A percentile compares a stretch with the other conserved stretches of the same genome.
Conservation (phyloP, 495 filamentous ascomycete species). For the Penicillium roqueforti region DNA sequence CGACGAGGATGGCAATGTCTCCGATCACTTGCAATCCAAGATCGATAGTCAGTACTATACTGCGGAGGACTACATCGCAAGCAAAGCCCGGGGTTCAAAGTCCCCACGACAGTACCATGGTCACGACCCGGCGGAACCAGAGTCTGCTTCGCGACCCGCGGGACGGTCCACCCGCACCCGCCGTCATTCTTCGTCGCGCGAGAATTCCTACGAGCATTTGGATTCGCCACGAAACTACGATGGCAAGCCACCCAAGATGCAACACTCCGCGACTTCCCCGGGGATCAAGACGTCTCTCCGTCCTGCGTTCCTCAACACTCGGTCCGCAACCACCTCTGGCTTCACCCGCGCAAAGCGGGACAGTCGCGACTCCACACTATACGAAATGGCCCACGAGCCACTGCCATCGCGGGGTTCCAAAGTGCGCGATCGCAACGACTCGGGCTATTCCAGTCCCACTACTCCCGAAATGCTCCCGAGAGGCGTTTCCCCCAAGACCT, state of each 20-base stretch:
- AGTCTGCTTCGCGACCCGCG: slow-evolving; percentile 27
- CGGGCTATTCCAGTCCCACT: slow-evolving; percentile 44
- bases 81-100: slow-evolving; percentile 29
- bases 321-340: slow-evolving; percentile 31
- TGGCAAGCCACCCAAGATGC: slow-evolving; percentile 28
- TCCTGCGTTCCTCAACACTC: slow-evolving; percentile 26
- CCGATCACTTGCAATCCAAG: slow-evolving; percentile 27
- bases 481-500: slow-evolving; percentile 27
- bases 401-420: slow-evolving; percentile 33
- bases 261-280: slow-evolving; percentile 29
- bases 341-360: slow-evolving; percentile 29
- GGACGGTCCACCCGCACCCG: slow-evolving; percentile 30
- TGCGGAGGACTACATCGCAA: slow-evolving; percentile 43
- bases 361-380: slow-evolving; percentile 8
- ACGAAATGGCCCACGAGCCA: slow-evolving; percentile 22
- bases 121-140: slow-evolving; percentile 38
- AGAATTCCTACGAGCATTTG: slow-evolving; percentile 34
- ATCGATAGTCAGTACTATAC: slow-evolving; percentile 21
- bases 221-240: slow-evolving; percentile 28
- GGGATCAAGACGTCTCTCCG: slow-evolving; percentile 22
- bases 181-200: slow-evolving; percentile 29
- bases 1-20: slow-evolving; percentile 27
- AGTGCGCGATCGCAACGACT: slow-evolving; percentile 39
- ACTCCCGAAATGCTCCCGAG: slow-evolving; percentile 35
- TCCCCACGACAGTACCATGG: slow-evolving; percentile 30